Conservation (phyloP, 2,329 filamentous ascomycete genomes). For the Nemania sp. region DNA sequence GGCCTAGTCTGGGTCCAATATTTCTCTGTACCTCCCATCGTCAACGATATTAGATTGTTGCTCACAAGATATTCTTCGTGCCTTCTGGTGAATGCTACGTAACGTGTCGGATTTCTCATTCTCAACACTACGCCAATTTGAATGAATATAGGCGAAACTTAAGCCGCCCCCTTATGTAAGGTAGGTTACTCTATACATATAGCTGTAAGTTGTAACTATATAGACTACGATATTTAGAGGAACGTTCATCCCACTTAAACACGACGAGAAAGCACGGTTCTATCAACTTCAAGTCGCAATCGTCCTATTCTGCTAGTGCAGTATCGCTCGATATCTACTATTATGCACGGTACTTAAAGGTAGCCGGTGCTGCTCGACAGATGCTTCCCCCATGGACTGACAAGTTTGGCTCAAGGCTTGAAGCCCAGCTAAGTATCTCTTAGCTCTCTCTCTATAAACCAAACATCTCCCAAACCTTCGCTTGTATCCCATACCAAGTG, state of each 20-base stretch:
- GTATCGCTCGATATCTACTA: conserved; percentile 1
- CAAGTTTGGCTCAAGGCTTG: no score
- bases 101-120: no score
- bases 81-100: no score
- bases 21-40: not conserved
- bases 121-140: no score
- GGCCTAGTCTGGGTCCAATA: not conserved
- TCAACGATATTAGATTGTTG: not conserved
- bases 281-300: not conserved
- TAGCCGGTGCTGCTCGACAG: not conserved
- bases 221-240: no score
- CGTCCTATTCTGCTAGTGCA: not conserved
- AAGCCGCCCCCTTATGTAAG: no score
- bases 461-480: conserved; percentile 2
- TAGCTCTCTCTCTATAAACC: conserved; percentile 4
- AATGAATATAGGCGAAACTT: no score
- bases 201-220: no score
- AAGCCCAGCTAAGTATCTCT: not conserved
- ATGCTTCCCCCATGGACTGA: not conserved
- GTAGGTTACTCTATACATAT: no score
- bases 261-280: no score
- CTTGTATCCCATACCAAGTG: conserved; percentile 2
- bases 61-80: not conserved
- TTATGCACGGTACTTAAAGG: not conserved
- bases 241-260: no score